These are phyloP conservation scores for Podaxis sp. DNA, from an alignment of 768 basidiomycete species.

Conservation along the genomic window DNA sequence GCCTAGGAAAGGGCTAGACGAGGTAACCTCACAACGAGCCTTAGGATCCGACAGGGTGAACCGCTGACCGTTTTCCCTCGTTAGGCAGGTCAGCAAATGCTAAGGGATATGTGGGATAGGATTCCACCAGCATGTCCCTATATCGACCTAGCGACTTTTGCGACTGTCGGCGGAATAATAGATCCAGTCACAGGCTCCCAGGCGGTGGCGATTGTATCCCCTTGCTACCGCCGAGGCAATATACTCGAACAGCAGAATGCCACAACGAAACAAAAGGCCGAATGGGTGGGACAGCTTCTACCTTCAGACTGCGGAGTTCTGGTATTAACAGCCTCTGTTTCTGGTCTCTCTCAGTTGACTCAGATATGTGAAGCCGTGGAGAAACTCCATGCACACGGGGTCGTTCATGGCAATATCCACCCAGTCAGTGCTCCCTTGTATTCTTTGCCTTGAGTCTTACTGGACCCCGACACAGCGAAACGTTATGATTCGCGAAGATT, in stretches of 20 bases:
- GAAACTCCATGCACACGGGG: background rate
- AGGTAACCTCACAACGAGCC: background rate
- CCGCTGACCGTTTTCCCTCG: background rate
- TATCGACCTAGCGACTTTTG: background rate
- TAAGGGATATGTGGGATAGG: no score
- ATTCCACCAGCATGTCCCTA: background rate
- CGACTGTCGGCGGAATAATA: background rate
- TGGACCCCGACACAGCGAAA: background rate
- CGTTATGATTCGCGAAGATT: background rate
- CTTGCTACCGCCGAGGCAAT: background rate
- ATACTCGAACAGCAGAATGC: background rate
- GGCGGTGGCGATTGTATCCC: background rate
- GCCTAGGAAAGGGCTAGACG: background rate
- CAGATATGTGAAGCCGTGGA: constrained; percentile 3
- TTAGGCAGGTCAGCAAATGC: no score
- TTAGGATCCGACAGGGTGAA: no score
- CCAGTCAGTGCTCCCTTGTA: background rate
- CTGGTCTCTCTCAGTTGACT: background rate
- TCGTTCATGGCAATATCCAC: constrained; percentile 7
- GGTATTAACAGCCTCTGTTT: no score
- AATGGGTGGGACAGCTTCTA: background rate
- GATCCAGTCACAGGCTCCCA: background rate
- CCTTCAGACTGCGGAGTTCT: background rate
- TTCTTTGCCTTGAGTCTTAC: no score
- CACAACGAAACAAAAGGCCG: background rate